Evolutionary conservation across 257 asterid species (phyloP), one percentile per base, ranked within the genome.

Genomic region (Przewalskia tangutica): DNA sequence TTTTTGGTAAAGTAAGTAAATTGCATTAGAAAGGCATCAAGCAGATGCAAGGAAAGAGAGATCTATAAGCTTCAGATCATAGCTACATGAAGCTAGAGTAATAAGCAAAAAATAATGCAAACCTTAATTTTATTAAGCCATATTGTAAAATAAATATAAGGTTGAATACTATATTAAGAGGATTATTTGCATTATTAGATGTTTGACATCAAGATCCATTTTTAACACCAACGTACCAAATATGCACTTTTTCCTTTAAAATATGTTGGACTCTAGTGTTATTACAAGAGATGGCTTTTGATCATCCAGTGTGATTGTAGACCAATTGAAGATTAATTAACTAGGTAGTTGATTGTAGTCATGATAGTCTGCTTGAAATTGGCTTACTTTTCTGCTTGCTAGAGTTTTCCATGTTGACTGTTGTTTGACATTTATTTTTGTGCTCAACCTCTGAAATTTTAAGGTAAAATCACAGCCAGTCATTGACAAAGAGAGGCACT

Each of bases 401-500:
- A 4, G 38, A 50, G 20, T 50, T 73, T 48, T 6, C 56, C n/a
- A 11, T 73, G 20, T 50, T 73, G 48, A 65, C 84, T 65, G 23
- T 76, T 40, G 27, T 71, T 85, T 84, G 59, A 81, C 81, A 81
- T 71, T 38, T 17, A 56, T 77, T 76, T 83, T 84, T 9, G 64
- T 83, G 44, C 71, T 20, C 67, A 82, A 50, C 53, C 14, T 60
- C 65, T 7, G 46, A 65, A 44, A 68, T 66, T 87, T 81, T 84
- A 81, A 94, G 98, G 98, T 95, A 48, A 95, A 95, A 87, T 90
- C 97, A 53, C 98, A 91, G 77, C 99, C 99, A 40, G 91, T 95
- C 87, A 91, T 92, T 68, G 99, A 95, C 91, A 91, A 87, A 85
- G 64, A 86, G 90, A 89, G 93, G 86, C 90, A 92, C 84, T 85